phyloP scores from a whole-genome alignment of 129 eudicot genomes.

The Logfia minima region DNA sequence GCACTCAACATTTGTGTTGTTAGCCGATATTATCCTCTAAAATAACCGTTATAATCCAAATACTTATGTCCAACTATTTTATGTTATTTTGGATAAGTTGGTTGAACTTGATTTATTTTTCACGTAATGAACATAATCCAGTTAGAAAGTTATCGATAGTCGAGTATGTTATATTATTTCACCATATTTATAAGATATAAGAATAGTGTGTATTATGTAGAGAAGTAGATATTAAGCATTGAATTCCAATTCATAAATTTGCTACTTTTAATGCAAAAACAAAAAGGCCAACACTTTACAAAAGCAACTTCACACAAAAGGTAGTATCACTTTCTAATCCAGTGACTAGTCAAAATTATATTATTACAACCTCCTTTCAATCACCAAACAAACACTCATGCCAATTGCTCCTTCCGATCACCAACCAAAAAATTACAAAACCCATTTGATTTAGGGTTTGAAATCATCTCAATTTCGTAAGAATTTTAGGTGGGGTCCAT shows the following conservation, averaged over 20 bases:
- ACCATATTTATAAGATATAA: no score
- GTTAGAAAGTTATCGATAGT: no score
- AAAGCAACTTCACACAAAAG: constrained; percentile 52
- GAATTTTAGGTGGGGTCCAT: constrained; percentile 23
- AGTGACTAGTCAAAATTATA: constrained; percentile 50
- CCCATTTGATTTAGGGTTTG: constrained; percentile 12
- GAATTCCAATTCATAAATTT: constrained; percentile 34
- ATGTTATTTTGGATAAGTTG: no score
- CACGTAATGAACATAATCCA: no score
- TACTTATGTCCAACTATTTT: no score
- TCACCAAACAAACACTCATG: background rate
- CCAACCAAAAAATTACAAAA: background rate
- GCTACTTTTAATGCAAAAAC: constrained; percentile 68
- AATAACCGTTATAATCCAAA: no score
- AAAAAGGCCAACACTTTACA: constrained; percentile 32
- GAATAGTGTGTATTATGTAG: background rate
- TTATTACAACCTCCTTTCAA: constrained; percentile 14
- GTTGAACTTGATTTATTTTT: no score
- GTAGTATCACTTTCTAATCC: constrained; percentile 43
- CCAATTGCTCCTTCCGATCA: constrained; percentile 18
- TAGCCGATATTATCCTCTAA: no score
- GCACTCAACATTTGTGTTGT: no score
- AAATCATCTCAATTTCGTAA: constrained; percentile 16
- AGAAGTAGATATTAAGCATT: constrained; percentile 33
- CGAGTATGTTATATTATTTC: no score